Base-by-base conservation (phyloP, 2,329 filamentous ascomycete genomes). In the Fusarium tuaranense region DNA sequence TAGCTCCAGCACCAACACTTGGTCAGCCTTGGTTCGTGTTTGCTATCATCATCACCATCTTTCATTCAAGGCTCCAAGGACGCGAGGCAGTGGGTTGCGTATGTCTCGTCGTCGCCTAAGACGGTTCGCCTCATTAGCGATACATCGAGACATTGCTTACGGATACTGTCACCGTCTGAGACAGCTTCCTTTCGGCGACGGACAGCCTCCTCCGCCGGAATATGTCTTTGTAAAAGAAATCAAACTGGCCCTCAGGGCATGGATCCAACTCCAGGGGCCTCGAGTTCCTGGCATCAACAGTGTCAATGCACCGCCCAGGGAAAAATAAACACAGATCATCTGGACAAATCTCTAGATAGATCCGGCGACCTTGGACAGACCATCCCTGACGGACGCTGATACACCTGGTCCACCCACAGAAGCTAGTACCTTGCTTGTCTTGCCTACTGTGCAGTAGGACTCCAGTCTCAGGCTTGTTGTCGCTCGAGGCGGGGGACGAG, bases 291-390 rank as follows among this genome's bases (percentile, higher is more conserved):
- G 58, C 22, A 25, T 27, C 30, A 36, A 53, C 41, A 34, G 44
- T 34, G 44, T 39, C 61, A 44, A 60, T 59, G 65, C 55, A 10
- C 36, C 18, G 10, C 63, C 6, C 12, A 44, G 3, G 34, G 18
- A 20, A 53, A 72, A 44, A 25, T 55, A 59, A 68, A 74, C 51
- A 71, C 25, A 34, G 25, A 65, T 68, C 67, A 68, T 71, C 60
- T 55, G 58, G 39, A 46, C 60, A 58, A 58, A 65, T 65, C 63
- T 58, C 13, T n/a, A 58, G 51, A 65, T 60, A 60, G 63, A 60
- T 65, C 38, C 51, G 18, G 53, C 25, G 18, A 16, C 53, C 25
- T 38, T 55, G 34, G 25, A 22, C 55, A 30, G 46, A 13, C 18
- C 18, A 70, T 62, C 57, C 57, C 67, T 67, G 58, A 5, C 32